phyloP scores from a whole-genome alignment of 2,329 filamentous ascomycete species.

The Paecilomyces variotii region DNA sequence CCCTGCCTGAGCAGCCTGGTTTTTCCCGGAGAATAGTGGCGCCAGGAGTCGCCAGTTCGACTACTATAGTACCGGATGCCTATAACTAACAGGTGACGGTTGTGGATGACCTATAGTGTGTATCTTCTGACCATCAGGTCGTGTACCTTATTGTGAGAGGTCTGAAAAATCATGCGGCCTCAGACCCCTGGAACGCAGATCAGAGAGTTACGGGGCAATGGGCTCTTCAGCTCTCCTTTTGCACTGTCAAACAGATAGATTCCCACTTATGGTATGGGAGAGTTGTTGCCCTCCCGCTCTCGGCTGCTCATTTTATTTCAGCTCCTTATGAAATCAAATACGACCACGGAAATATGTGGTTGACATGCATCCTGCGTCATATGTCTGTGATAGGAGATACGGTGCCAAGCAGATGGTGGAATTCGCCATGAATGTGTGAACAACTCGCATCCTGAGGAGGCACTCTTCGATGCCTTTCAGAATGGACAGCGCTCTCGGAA shows the following conservation, averaged over 20 bases:
- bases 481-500: neutral
- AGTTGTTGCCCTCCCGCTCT: neutral
- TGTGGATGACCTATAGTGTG: neutral
- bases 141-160: no score
- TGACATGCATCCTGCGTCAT: neutral
- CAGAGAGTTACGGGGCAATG: neutral
- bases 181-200: neutral
- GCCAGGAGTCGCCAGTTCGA: neutral
- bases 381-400: neutral
- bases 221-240: neutral
- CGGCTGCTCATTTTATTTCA: neutral
- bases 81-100: neutral
- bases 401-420: neutral
- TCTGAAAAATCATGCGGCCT: neutral
- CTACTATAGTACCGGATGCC: neutral
- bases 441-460: neutral
- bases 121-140: neutral
- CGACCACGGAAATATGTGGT: neutral
- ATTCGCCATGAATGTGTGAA: neutral
- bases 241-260: neutral
- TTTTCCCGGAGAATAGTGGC: neutral
- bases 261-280: neutral
- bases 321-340: neutral
- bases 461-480: neutral
- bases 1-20: neutral